Base-by-base conservation (phyloP, 1,284 basidiomycete species). In the Xerocomus minutiporus region DNA sequence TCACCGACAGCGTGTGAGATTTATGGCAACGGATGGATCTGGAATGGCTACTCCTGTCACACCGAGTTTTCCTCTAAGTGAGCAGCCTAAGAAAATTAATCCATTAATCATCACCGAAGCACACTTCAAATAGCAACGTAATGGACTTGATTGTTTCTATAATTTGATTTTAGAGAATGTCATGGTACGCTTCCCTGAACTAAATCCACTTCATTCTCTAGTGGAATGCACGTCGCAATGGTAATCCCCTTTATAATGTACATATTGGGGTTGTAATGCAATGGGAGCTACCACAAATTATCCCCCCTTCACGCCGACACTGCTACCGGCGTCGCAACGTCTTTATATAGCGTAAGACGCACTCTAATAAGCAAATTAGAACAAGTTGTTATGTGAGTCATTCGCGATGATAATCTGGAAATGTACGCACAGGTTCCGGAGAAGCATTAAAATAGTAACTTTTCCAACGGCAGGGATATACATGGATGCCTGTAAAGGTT, bases 401-500 rank as follows among this genome's bases (percentile, higher is more conserved):
- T 51, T n/a, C 20, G 39, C 44, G 8, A 38, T 38, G 35, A 46
- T 12, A 23, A 42, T 26, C 34, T 5, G 45, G 28, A 47, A 52
- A 51, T 45, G 46, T 15, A 64, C 88, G 67, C 64, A 91, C 86
- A 99, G 69, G 71, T 98, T 99, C 51, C 96, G 82, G 68, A 98
- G 82, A 32, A 99, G 80, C 93, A 99, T 97, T 64, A 94, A 79
- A 59, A 97, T 97, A 1, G 96, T 99, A 57, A 96, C 91, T 74
- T 97, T 97, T 39, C 96, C 96, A 28, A 99, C 93, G 4, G 92
- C 88, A 13, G 95, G 94, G 57, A 96, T 79, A 69, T 96, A 96
- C 59, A 97, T 76, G 4, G 92, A 92, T 11, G 92, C 92, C 91
- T 94, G 59, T 48, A 12, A 45, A 42, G 29, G 13, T 39, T 36